Base-by-base conservation (phyloP, 108 stramenopile genomes). In the Cyclostephanos tholiformis region DNA sequence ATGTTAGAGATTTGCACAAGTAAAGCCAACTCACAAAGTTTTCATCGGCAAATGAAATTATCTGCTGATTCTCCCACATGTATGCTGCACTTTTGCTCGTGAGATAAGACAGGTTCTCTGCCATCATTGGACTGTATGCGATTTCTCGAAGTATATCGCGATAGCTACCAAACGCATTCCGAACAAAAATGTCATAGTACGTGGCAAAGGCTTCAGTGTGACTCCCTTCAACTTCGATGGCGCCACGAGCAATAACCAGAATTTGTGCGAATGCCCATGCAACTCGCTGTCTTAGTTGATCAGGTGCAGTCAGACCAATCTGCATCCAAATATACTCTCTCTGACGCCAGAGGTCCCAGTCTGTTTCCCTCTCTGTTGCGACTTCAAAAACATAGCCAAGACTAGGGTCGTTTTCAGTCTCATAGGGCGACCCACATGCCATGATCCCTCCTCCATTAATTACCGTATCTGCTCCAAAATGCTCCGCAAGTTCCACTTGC, bases 101-200 rank as follows among this genome's bases (percentile, higher is more conserved):
- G n/a, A 80, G 36, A 63, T 79, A 91, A 17, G 85, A 74, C 20
- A 94, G 69, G 75, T 86, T 89, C 30, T 77, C 74, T 44, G 72
- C 93, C 93, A 94, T 91, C 22, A 85, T 26, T 39, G 93, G 87
- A 52, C 65, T 77, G 66, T 76, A 88, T 16, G 87, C 57, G 43
- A 94, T 87, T 58, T 94, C 93, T 10, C 79, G 79, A 14, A 94
- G 67, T 11, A 91, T 67, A 60, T 94, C 88, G 27, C 76, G 59
- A 58, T 88, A 91, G 69, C 88, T 92, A 48, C 91, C 91, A 74
- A 94, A 94, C 7, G 90, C 91, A 72, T 91, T 80, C 43, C 89
- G 76, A 6, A 91, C 86, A 66, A 89, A 89, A 53, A 92, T 92
- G 60, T 92, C 91, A 78, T 92, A 88, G 51, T 84, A 92, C 5